Conservation (phyloP, 441 rosid species). For the Francoa sonchifolia region DNA sequence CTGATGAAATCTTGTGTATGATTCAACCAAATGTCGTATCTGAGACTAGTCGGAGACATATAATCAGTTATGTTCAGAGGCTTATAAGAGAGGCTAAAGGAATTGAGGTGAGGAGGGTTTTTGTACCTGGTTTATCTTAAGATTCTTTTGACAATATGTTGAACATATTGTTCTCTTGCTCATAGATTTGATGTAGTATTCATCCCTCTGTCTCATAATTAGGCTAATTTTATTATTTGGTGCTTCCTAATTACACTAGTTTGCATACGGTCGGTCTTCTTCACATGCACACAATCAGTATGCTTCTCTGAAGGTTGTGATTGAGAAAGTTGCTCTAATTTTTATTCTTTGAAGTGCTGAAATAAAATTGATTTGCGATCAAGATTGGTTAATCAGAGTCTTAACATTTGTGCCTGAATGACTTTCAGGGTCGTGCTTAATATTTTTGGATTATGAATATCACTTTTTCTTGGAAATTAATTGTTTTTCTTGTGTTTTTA, state of each 20-base stretch:
- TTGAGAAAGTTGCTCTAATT: too few species aligned
- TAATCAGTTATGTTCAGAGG: conserved; percentile 36
- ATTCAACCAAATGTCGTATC: conserved; percentile 54
- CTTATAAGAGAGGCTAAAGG: conserved; percentile 35
- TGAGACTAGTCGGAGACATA: conserved; percentile 42
- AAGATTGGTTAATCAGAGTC: conserved; percentile 1
- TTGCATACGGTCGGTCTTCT: conserved; percentile 4
- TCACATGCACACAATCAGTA: not conserved
- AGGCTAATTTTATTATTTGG: conserved; percentile 1
- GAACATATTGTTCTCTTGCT: not conserved
- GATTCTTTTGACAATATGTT: conserved; percentile 2
- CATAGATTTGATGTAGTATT: conserved; percentile 1
- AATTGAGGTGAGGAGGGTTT: conserved; percentile 57
- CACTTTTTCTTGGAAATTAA: not conserved
- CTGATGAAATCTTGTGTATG: conserved; percentile 45
- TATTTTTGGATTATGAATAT: not conserved
- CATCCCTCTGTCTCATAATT: not conserved
- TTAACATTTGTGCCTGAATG: not conserved
- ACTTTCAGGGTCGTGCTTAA: not conserved
- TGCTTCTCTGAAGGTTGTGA: not conserved
- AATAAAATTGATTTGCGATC: conserved; percentile 6
- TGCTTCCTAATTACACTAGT: conserved; percentile 7
- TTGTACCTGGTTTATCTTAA: conserved; percentile 1
- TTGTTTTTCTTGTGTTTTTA: not conserved
- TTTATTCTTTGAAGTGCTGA: not conserved